These are phyloP conservation scores for Daldinia caldariorum DNA, from an alignment of 495 filamentous ascomycete species.

Conservation along the genomic window DNA sequence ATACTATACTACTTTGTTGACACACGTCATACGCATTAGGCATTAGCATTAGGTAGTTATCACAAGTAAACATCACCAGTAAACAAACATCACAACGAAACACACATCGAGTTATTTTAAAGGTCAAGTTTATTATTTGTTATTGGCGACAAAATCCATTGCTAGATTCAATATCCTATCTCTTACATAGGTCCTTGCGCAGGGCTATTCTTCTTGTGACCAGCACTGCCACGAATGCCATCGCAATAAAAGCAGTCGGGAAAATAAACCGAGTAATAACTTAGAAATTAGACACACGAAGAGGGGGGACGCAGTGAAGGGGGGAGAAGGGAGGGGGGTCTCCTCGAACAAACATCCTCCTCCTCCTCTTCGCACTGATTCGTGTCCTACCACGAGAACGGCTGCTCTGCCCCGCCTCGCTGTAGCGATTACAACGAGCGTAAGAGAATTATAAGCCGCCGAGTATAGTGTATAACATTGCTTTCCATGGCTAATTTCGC, in stretches of 20 bases:
- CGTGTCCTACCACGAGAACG: conserved; percentile 50
- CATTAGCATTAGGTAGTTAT: background rate
- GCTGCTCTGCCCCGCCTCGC: conserved; percentile 51
- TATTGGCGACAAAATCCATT: conserved; percentile 49
- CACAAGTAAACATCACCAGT: background rate
- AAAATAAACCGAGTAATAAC: conserved; percentile 37
- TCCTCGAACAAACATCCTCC: background rate
- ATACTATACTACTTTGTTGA: background rate
- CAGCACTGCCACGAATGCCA: conserved; percentile 48
- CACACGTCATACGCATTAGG: background rate
- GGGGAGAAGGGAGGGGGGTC: background rate
- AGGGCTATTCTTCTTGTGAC: conserved; percentile 51
- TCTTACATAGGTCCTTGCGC: conserved; percentile 43
- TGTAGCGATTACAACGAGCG: conserved; percentile 65
- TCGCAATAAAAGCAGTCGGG: conserved; percentile 37
- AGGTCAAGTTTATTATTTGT: conserved; percentile 42
- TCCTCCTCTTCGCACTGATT: conserved; percentile 20
- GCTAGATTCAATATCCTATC: conserved; percentile 44
- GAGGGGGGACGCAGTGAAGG: conserved; percentile 30
- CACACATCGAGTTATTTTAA: background rate
- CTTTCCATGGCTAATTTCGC: conserved; percentile 39
- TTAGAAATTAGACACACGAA: conserved; percentile 42
- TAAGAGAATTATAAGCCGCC: conserved; percentile 58
- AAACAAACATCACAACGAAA: background rate
- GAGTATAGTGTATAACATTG: conserved; percentile 42